Conservation (phyloP, 257 asterid species). For the Jaltomata sinuosa region DNA sequence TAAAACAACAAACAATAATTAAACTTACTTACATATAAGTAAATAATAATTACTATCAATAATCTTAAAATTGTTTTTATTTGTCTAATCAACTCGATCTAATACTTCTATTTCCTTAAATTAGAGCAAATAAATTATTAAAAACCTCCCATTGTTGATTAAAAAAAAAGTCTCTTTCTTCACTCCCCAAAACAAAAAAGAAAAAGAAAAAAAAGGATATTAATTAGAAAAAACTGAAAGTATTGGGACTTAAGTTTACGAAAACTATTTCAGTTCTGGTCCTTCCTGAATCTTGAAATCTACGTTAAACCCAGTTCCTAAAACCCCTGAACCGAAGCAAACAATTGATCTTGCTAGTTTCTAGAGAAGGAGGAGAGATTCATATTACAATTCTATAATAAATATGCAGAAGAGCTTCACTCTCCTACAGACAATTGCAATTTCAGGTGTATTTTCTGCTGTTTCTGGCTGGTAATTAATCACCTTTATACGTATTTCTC, state of each 20-base stretch:
- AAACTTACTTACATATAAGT: too few species aligned
- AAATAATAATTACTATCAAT: too few species aligned
- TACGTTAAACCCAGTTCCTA: not conserved
- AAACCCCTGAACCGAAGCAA: not conserved
- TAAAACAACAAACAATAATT: too few species aligned
- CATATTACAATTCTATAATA: not conserved
- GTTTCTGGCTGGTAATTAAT: slow-evolving; percentile 66
- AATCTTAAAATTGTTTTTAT: not conserved
- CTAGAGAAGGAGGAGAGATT: not conserved
- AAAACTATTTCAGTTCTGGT: not conserved
- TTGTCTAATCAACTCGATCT: not conserved
- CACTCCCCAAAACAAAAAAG: not conserved
- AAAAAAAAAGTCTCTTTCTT: not conserved
- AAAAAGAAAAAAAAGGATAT: not conserved
- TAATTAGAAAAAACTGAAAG: not conserved
- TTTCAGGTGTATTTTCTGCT: slow-evolving; percentile 84
- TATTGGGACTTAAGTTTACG: not conserved
- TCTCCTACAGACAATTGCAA: slow-evolving; percentile 61
- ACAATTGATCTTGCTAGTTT: not conserved
- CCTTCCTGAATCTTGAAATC: not conserved
- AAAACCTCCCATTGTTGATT: not conserved
- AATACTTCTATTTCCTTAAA: not conserved
- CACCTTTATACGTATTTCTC: not conserved
- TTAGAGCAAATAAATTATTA: not conserved
- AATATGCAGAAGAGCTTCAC: slow-evolving; percentile 57